A percentile compares a stretch with the other conserved stretches of the same genome.
phyloP scores from a whole-genome alignment of 129 eudicot species.

The Helianthus annuus region DNA sequence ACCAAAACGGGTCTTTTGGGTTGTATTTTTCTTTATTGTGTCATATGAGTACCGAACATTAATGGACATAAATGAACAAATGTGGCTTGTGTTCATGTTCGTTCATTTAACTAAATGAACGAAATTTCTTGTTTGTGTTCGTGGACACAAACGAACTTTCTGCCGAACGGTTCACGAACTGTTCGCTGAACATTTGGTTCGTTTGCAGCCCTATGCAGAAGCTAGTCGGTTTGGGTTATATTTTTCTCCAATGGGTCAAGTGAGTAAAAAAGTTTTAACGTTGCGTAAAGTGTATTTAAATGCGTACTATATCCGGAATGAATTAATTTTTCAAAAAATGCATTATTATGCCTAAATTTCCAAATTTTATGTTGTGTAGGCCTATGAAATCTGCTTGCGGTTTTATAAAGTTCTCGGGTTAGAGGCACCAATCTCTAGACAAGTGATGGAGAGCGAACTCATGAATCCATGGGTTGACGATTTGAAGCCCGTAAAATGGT shows the following conservation, averaged over 20 bases:
- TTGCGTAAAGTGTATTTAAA: not conserved
- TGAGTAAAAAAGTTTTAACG: not conserved
- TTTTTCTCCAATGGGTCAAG: not conserved
- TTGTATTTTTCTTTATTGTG: not conserved
- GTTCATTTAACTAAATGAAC: too few species aligned
- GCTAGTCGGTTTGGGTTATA: not conserved
- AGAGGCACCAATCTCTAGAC: conserved; percentile 51
- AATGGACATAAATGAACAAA: too few species aligned
- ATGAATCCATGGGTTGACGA: conserved; percentile 76
- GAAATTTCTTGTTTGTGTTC: not conserved
- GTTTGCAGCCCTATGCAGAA: not conserved
- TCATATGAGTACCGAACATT: not conserved
- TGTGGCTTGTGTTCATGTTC: too few species aligned
- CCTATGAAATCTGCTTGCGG: conserved; percentile 68
- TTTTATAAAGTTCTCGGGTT: conserved; percentile 74
- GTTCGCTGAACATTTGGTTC: too few species aligned
- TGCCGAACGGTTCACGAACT: too few species aligned
- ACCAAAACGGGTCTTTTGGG: not conserved
- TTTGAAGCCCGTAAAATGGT: conserved; percentile 30
- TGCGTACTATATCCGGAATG: not conserved
- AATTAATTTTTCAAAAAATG: not conserved
- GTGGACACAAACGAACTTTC: too few species aligned
- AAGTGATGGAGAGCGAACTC: conserved; percentile 68
- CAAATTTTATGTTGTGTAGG: conserved; percentile 48
- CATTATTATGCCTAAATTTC: not conserved